phyloP scores from a whole-genome alignment of 768 basidiomycete species.

The Mycena maculata region DNA sequence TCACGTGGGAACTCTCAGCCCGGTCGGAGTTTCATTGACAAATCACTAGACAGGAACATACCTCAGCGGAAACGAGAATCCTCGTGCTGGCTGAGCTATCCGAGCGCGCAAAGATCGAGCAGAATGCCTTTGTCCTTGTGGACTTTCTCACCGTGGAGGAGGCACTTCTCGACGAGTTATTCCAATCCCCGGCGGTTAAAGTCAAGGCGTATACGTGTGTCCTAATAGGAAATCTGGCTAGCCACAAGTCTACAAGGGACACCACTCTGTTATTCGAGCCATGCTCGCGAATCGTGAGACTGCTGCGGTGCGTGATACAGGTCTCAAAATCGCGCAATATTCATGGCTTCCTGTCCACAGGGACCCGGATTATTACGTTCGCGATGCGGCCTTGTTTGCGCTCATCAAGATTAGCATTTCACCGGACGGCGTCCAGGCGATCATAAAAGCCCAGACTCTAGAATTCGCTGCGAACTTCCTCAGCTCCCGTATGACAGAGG shows the following conservation, averaged over 20 bases:
- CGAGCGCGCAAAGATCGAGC: not conserved
- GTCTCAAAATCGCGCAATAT: not conserved
- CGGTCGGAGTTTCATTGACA: not conserved
- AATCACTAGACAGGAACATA: not conserved
- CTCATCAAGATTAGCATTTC: not conserved
- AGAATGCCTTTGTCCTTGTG: not conserved
- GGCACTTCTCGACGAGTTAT: not conserved
- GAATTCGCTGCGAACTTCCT: not conserved
- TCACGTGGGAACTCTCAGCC: not conserved
- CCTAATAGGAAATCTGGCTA: not conserved
- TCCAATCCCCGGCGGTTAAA: not conserved
- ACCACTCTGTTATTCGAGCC: not conserved
- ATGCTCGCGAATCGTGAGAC: not conserved
- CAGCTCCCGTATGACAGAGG: not conserved
- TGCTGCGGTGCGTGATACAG: not conserved
- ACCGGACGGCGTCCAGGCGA: not conserved
- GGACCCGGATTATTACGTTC: not conserved
- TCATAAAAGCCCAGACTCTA: not conserved
- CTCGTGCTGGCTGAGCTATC: not conserved
- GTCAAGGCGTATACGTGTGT: not conserved
- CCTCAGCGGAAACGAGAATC: not conserved
- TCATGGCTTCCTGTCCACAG: not conserved
- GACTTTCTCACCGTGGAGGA: not conserved
- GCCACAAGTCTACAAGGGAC: not conserved
- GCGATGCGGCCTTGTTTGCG: not conserved